Percentiles rank a stretch among this genome's conserved stretches.
These are phyloP conservation scores for Paracorniculantispora psalliotae DNA, from an alignment of 2,329 filamentous ascomycete species.

Conservation along the genomic window DNA sequence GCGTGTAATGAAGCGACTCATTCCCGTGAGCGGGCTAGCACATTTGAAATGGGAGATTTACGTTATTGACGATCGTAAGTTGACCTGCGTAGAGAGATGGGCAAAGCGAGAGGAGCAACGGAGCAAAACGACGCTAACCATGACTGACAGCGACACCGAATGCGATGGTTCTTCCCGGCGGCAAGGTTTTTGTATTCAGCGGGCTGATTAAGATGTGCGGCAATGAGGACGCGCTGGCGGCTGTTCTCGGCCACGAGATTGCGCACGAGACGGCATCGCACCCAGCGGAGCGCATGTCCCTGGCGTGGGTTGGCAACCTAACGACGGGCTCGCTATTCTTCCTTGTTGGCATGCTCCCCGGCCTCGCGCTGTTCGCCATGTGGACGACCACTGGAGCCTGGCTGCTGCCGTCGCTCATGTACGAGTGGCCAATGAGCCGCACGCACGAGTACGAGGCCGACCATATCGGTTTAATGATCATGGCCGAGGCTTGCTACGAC, in stretches of 20 bases:
- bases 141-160: slow-evolving; percentile 49
- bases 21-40: slow-evolving; percentile 60
- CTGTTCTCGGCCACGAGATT: slow-evolving; percentile 75
- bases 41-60: slow-evolving; percentile 63
- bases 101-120: not conserved
- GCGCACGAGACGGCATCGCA: slow-evolving; percentile 70
- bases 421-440: slow-evolving; percentile 62
- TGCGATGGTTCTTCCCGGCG: slow-evolving; percentile 72
- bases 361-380: slow-evolving; percentile 33
- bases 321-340: slow-evolving; percentile 46
- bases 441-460: slow-evolving; percentile 74
- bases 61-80: slow-evolving; percentile 59
- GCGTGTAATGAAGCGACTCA: slow-evolving; percentile 59
- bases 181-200: slow-evolving; percentile 75
- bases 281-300: slow-evolving; percentile 57
- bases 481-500: slow-evolving; percentile 74
- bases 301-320: slow-evolving; percentile 47
- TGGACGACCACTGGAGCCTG: slow-evolving; percentile 41
- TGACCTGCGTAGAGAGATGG: not conserved
- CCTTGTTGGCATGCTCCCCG: slow-evolving; percentile 40
- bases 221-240: slow-evolving; percentile 65
- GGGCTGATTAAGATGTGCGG: slow-evolving; percentile 65
- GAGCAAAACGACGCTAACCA: slow-evolving; percentile 1
- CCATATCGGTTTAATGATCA: slow-evolving; percentile 77
- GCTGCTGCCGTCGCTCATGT: slow-evolving; percentile 55